Evolutionary conservation across 2,329 filamentous ascomycete genomes (phyloP), one percentile per base, ranked within the genome.

Genomic region (Pseudopithomyces maydicus): DNA sequence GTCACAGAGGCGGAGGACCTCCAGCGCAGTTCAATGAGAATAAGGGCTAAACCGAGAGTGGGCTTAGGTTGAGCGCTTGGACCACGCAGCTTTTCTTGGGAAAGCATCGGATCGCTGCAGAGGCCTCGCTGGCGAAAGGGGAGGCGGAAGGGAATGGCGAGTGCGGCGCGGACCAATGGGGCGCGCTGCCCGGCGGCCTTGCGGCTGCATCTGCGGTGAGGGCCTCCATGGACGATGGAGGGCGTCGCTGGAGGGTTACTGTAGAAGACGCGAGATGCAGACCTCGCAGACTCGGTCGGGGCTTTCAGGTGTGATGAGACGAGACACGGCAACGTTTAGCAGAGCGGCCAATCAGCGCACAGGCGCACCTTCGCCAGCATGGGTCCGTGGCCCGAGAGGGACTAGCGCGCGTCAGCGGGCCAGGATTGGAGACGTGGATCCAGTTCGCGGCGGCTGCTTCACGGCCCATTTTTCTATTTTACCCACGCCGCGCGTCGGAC

Each of bases 1-100:
- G 64, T 67, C 66, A 70, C 58, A 62, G 57, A 59, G 54, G 61
- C 55, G 55, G 60, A 57, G 63, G 59, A 59, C 61, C 59, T 59
- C 63, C 58, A 50, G 26, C 38, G 45, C 19, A 20, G 50, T 23
- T 41, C 15, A 20, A 22, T 19, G 29, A 19, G 23, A 41, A 42
- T 15, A 57, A 54, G 33, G 42, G 43, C 45, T 41, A 48, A 22
- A 45, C 52, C 57, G 46, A 51, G 53, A 57, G 48, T 51, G 46
- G 55, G 56, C 51, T 54, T 60, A 39, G 48, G 17, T 22, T 22
- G 39, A 17, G 49, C 39, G 36, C 48, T 42, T 42, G 48, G 36
- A 38, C n/a, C 38, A 41, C 17, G 26, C 38, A 19, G 38, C n/a
- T 41, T 41, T 41, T 49, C 44, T 50, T 50, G 47, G 32, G 47